Conservation (phyloP, 805 yeast species). For the Torulaspora gathmanii region DNA sequence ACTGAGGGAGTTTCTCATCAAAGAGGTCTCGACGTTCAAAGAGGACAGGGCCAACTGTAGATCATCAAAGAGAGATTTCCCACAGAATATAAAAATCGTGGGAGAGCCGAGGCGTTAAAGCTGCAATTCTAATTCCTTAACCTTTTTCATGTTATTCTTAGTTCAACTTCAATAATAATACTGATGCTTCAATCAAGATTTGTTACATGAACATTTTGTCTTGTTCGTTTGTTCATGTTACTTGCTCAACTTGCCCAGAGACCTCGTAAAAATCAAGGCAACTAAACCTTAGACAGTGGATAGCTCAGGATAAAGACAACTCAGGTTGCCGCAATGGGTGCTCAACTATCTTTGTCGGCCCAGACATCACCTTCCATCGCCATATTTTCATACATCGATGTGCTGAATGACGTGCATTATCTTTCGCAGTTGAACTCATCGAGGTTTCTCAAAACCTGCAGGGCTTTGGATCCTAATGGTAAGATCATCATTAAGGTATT, state of each 20-base stretch:
- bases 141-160: not conserved
- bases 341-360: slow-evolving; percentile 75
- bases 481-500: slow-evolving; percentile 73
- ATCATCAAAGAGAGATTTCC: slow-evolving; percentile 5
- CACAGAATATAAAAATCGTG: slow-evolving; percentile 2
- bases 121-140: not conserved
- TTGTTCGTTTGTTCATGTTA: not conserved
- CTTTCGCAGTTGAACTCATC: slow-evolving; percentile 71
- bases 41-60: slow-evolving; percentile 22
- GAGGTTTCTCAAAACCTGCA: slow-evolving; percentile 79
- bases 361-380: slow-evolving; percentile 93
- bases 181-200: not conserved
- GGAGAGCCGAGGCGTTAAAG: slow-evolving; percentile 3
- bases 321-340: slow-evolving; percentile 58
- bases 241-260: not conserved
- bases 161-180: not conserved
- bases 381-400: slow-evolving; percentile 81
- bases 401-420: slow-evolving; percentile 69
- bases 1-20: slow-evolving; percentile 45
- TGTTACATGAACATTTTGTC: not conserved
- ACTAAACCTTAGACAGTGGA: not conserved
- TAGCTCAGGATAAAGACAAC: not conserved
- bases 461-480: slow-evolving; percentile 71
- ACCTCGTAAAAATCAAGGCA: not conserved
- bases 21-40: slow-evolving; percentile 52